Conservation (phyloP, 495 filamentous ascomycete species). For the Neurospora intermedia region DNA sequence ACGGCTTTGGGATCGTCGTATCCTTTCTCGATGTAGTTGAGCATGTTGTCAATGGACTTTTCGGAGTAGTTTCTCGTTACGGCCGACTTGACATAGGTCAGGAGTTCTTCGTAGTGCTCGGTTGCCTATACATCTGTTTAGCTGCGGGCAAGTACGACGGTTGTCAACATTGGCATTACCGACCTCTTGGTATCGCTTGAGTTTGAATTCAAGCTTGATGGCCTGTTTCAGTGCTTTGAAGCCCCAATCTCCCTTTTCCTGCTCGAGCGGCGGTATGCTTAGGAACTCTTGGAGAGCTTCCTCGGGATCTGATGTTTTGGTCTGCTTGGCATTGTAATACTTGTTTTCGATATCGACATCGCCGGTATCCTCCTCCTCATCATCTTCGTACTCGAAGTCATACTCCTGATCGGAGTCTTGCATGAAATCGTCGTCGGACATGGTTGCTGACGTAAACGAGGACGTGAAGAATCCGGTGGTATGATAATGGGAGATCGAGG, state of each 20-base stretch:
- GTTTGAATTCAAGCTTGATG: conserved; percentile 91
- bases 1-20: conserved; percentile 66
- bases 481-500: neutral
- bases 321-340: conserved; percentile 98
- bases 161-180: too few species aligned
- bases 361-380: conserved; percentile 77
- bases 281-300: conserved; percentile 89
- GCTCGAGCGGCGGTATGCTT: conserved; percentile 68
- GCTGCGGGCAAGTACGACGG: neutral
- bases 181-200: conserved; percentile 69
- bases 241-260: conserved; percentile 92
- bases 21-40: conserved; percentile 93
- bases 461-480: neutral
- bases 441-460: conserved; percentile 21
- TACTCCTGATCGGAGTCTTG: conserved; percentile 95
- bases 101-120: conserved; percentile 89
- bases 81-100: conserved; percentile 94
- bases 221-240: conserved; percentile 98
- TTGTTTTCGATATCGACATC: conserved; percentile 98
- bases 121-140: conserved; percentile 53
- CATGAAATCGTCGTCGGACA: conserved; percentile 99
- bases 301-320: conserved; percentile 77
- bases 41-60: conserved; percentile 99
- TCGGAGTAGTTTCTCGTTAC: conserved; percentile 98
- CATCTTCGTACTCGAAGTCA: conserved; percentile 91